Evolutionary conservation across 345 rosid species (phyloP), one percentile per base, ranked within the genome.

Genomic region (Arabidopsis arenosa): DNA sequence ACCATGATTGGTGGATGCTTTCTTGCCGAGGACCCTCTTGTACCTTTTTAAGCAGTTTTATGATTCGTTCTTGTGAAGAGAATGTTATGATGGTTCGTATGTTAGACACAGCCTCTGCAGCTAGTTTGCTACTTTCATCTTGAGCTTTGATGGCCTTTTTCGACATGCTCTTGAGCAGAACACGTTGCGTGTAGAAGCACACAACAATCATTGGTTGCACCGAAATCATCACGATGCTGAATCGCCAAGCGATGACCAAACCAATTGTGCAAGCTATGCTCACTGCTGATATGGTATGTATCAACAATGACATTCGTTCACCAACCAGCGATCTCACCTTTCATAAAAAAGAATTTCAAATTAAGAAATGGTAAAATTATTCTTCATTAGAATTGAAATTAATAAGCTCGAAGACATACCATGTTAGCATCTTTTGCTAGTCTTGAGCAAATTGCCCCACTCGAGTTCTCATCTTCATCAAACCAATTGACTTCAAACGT

Each of bases 401-500:
- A 26, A 2, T 5, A 15, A 57, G 32, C 15, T 1, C 2, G 45
- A 14, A 33, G 5, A 21, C 44, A 35, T 78, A 86, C 90, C 86
- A 84, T 64, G 44, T 72, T 84, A 17, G 92, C 92, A 66, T 91
- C 92, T 65, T 85, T 85, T 43, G 89, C 83, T 2, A 91, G 86
- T 56, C 86, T 81, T 6, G 92, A 80, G 76, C 91, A 89, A 57
- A 87, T 59, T 0, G 90, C 78, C 10, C 90, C 93, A 61, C 85
- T 87, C 0, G 92, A 83, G 70, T 89, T 91, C 76, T 84, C 84
- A 13, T 84, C 94, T 67, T 80, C 80, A 70, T 89, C 92, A 39
- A 87, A 91, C 97, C 94, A 91, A 0, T 84, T 85, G 63, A 91
- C 80, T 81, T 89, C 94, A 23, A 89, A 91, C 2, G 91, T 89